phyloP scores from a whole-genome alignment of 1,139 yeast genomes.

The Geotrichum aggregatum region DNA sequence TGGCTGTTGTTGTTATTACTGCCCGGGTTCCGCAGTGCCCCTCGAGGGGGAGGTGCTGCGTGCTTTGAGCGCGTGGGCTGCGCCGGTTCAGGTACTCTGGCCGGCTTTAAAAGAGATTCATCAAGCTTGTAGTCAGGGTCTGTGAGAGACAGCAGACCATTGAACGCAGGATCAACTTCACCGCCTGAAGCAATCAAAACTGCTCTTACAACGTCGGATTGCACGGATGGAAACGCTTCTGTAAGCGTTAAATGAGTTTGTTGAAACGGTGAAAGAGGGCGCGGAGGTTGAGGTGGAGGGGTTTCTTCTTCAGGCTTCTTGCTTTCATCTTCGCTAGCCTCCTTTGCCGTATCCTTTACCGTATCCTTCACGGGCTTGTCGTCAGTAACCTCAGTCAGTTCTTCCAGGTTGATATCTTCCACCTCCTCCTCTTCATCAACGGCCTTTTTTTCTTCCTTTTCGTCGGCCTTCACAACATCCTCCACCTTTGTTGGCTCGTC shows the following conservation, averaged over 20 bases:
- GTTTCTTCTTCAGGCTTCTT: conserved; percentile 5
- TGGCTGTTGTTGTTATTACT: conserved; percentile 1
- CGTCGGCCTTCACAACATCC: conserved; percentile 8
- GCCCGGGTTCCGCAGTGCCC: conserved; percentile 21
- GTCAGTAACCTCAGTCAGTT: background rate
- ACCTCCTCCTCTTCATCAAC: conserved; percentile 3
- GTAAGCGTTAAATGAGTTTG: conserved; percentile 51
- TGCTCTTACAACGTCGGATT: conserved; percentile 66
- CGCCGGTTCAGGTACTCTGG: conserved; percentile 2
- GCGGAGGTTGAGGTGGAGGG: conserved; percentile 69
- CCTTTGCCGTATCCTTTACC: background rate
- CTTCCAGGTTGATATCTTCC: conserved; percentile 2
- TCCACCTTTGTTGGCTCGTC: conserved; percentile 22
- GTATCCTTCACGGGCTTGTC: conserved; percentile 8
- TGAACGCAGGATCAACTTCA: conserved; percentile 76
- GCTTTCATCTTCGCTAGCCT: background rate
- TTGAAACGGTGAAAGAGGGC: conserved; percentile 60
- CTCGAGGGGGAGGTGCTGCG: too few relatives aligned
- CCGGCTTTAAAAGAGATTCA: conserved; percentile 39
- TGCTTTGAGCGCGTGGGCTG: too few relatives aligned
- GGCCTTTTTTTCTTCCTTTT: background rate
- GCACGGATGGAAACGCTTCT: conserved; percentile 79
- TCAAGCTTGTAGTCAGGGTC: conserved; percentile 73
- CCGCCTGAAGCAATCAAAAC: conserved; percentile 84
- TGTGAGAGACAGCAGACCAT: conserved; percentile 72